A percentile compares a stretch with the other conserved stretches of the same genome.
phyloP scores from a whole-genome alignment of 768 basidiomycete species.

The Leccinum ochraceum region DNA sequence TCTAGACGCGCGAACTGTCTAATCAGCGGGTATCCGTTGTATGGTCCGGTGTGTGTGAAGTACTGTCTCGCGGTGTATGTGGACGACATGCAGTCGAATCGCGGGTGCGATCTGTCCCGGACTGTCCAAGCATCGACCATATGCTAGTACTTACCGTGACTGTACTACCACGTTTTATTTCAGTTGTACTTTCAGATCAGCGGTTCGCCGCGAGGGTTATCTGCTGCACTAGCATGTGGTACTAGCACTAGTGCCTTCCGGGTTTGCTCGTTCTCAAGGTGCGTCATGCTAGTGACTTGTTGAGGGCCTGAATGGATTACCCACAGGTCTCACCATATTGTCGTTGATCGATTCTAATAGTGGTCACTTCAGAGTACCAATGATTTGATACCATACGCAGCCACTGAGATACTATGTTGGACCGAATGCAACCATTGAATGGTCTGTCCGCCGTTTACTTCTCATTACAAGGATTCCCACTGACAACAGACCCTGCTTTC shows the following conservation, averaged over 20 bases:
- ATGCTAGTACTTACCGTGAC: background rate
- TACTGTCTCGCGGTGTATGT: too few relatives aligned
- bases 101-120: background rate
- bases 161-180: background rate
- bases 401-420: background rate
- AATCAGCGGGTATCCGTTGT: too few relatives aligned
- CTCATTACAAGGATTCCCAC: background rate
- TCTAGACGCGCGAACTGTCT: too few relatives aligned
- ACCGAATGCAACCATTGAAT: background rate
- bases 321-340: background rate
- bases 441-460: background rate
- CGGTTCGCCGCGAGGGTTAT: background rate
- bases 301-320: background rate
- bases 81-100: too few relatives aligned
- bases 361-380: background rate
- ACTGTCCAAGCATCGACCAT: background rate
- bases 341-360: background rate
- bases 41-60: too few relatives aligned
- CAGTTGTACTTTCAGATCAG: background rate
- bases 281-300: background rate
- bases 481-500: background rate
- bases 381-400: background rate
- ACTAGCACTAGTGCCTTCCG: background rate
- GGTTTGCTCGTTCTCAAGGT: background rate
- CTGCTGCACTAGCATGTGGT: background rate